Conservation (phyloP, 2,329 filamentous ascomycete species). For the Kalmusia sp. region DNA sequence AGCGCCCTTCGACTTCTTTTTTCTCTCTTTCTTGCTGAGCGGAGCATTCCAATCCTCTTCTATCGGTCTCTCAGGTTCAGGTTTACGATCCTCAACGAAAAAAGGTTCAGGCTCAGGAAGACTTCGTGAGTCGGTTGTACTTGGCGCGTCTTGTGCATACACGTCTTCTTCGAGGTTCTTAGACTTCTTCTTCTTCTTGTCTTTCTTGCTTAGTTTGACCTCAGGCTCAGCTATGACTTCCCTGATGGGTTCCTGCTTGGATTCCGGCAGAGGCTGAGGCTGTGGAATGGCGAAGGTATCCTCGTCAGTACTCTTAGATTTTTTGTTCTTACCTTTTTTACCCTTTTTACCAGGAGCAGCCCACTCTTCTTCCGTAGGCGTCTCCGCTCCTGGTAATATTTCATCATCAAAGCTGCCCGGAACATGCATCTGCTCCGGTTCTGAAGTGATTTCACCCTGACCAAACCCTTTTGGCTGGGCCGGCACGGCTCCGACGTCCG, state of each 20-base stretch:
- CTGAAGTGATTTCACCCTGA: conserved; percentile 48
- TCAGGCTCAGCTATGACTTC: neutral
- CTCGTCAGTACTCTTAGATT: conserved; percentile 6
- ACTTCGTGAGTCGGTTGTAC: neutral
- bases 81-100: neutral
- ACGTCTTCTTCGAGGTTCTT: conserved; percentile 6
- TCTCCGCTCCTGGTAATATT: conserved; percentile 40
- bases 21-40: conserved; percentile 19
- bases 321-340: conserved; percentile 30
- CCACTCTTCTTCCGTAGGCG: conserved; percentile 26
- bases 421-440: conserved; percentile 67
- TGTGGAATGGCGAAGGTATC: neutral
- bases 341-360: conserved; percentile 23
- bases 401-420: conserved; percentile 66
- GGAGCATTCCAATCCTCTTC: conserved; percentile 15
- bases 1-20: conserved; percentile 30
- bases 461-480: conserved; percentile 44
- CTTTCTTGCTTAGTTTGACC: neutral
- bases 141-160: neutral
- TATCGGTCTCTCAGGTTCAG: neutral
- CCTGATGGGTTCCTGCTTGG: neutral
- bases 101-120: conserved; percentile 4
- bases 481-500: conserved; percentile 45
- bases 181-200: conserved; percentile 14
- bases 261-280: neutral